Conservation (phyloP, 805 yeast species). For the Allodekkera sacchari region DNA sequence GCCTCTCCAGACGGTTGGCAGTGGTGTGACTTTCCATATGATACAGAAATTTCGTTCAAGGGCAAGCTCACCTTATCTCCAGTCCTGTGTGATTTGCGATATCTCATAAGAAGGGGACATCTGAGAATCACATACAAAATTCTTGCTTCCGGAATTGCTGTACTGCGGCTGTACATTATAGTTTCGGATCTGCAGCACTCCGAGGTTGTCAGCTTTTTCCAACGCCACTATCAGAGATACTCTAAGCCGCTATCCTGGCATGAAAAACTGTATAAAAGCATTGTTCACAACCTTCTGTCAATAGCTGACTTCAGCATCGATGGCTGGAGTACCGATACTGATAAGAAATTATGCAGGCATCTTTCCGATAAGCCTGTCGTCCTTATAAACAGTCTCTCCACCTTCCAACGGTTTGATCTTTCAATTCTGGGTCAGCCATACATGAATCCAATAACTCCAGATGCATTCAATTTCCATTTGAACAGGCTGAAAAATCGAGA, state of each 20-base stretch:
- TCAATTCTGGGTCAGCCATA: slow-evolving; percentile 1
- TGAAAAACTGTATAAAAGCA: slow-evolving; percentile 20
- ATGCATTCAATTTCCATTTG: slow-evolving; percentile 22
- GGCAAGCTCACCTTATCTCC: slow-evolving; percentile 6
- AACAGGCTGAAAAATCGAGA: slow-evolving; percentile 26
- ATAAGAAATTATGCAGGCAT: slow-evolving; percentile 6
- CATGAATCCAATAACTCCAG: not conserved
- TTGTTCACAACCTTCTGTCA: slow-evolving; percentile 29
- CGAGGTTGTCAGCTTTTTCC: slow-evolving; percentile 26
- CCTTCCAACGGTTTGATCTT: not conserved
- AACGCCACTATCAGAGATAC: slow-evolving; percentile 24
- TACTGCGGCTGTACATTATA: slow-evolving; percentile 38
- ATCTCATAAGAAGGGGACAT: slow-evolving; percentile 33
- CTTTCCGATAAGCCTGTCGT: not conserved
- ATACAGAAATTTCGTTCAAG: slow-evolving; percentile 6
- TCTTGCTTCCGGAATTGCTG: slow-evolving; percentile 16
- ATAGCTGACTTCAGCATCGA: slow-evolving; percentile 33
- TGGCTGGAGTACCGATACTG: slow-evolving; percentile 28
- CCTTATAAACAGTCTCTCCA: slow-evolving; percentile 3
- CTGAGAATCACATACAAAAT: slow-evolving; percentile 37
- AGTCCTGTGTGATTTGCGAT: slow-evolving; percentile 30
- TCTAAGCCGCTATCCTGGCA: slow-evolving; percentile 28
- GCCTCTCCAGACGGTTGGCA: slow-evolving; percentile 39
- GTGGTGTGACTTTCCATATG: slow-evolving; percentile 46
- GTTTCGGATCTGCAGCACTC: slow-evolving; percentile 36